Evolutionary conservation across 805 yeast species (phyloP).

Genomic region (Wickerhamomyces bovis): DNA sequence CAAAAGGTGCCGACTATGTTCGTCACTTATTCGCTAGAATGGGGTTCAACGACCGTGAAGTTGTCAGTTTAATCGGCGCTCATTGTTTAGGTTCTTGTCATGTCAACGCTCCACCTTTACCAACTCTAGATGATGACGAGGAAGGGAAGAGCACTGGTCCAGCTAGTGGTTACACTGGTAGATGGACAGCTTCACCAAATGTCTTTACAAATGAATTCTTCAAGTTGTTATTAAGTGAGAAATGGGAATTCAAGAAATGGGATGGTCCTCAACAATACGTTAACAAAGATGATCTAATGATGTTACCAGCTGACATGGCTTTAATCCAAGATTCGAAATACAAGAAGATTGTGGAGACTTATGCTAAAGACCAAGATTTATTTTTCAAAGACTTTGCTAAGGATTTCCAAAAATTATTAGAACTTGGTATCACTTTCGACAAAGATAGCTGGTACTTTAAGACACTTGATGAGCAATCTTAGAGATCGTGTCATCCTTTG

Average conservation of each 20-base stretch:
- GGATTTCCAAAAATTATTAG: conserved; percentile 67
- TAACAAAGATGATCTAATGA: conserved; percentile 64
- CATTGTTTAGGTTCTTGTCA: conserved; percentile 78
- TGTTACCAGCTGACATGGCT: conserved; percentile 80
- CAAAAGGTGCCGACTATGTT: conserved; percentile 58
- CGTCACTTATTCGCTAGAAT: conserved; percentile 56
- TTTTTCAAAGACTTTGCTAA: conserved; percentile 61
- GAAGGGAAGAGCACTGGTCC: conserved; percentile 20
- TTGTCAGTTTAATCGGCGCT: conserved; percentile 70
- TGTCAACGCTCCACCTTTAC: conserved; percentile 29
- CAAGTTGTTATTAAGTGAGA: conserved; percentile 47
- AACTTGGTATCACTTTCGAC: conserved; percentile 64
- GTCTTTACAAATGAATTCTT: conserved; percentile 70
- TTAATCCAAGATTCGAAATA: conserved; percentile 56
- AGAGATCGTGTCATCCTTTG: conserved; percentile 11
- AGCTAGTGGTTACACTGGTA: conserved; percentile 79
- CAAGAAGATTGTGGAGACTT: conserved; percentile 53
- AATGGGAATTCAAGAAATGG: conserved; percentile 53
- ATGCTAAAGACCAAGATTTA: conserved; percentile 56
- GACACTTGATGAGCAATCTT: conserved; percentile 61
- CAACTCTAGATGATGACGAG: conserved; percentile 11
- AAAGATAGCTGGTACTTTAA: conserved; percentile 43
- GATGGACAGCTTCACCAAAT: conserved; percentile 83
- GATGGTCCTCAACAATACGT: conserved; percentile 58
- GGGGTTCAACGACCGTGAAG: conserved; percentile 66